Conservation (phyloP, 2,329 filamentous ascomycete genomes). For the Myriosclerotinia scirpicola region DNA sequence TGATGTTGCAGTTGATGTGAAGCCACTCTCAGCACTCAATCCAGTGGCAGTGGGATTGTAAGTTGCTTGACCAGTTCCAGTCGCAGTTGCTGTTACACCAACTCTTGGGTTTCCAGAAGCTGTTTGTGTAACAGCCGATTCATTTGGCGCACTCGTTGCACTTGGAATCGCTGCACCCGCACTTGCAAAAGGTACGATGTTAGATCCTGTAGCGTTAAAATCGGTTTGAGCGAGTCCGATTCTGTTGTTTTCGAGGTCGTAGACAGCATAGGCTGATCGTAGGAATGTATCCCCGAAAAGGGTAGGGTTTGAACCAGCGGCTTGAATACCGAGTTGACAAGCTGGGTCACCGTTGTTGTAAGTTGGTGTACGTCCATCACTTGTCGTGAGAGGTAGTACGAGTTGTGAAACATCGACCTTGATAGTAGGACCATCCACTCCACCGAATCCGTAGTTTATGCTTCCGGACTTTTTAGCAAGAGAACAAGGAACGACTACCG, state of each 20-base stretch:
- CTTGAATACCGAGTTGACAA: conserved; percentile 58
- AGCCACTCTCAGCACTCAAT: conserved; percentile 37
- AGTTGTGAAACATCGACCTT: conserved; percentile 50
- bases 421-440: conserved; percentile 46
- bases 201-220: conserved; percentile 44
- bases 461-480: conserved; percentile 44
- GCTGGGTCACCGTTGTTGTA: conserved; percentile 38
- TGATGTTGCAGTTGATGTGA: conserved; percentile 27
- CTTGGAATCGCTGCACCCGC: conserved; percentile 36
- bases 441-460: conserved; percentile 52
- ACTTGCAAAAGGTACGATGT: conserved; percentile 38
- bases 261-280: conserved; percentile 55
- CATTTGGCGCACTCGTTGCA: conserved; percentile 32
- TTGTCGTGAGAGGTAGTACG: conserved; percentile 41
- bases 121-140: conserved; percentile 36
- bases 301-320: conserved; percentile 35
- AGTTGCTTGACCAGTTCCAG: conserved; percentile 28
- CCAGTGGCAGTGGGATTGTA: conserved; percentile 36
- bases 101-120: conserved; percentile 35
- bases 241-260: conserved; percentile 53
- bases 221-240: conserved; percentile 53
- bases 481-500: conserved; percentile 52
- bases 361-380: conserved; percentile 39
- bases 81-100: conserved; percentile 27
- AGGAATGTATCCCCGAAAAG: conserved; percentile 55